These are phyloP conservation scores for carrot (Daucus carota) DNA, from an alignment of 129 eudicot genomes.

Conservation along the genomic window DNA sequence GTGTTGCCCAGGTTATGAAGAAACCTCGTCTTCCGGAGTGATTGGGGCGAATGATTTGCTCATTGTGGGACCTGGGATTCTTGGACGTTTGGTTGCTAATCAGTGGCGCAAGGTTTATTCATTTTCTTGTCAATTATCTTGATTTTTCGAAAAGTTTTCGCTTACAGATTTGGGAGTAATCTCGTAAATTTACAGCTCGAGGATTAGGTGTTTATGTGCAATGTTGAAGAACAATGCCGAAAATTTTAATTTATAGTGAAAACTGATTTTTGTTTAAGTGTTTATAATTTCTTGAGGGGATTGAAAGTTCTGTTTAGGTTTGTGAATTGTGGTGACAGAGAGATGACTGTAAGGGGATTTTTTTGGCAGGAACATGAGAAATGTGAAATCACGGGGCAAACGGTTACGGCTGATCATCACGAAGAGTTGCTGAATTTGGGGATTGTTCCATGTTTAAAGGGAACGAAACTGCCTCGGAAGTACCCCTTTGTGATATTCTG, in stretches of 20 bases:
- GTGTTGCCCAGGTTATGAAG: too few species aligned
- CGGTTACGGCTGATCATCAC: slow-evolving; percentile 76
- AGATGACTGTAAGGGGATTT: slow-evolving; percentile 8
- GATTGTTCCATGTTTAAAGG: slow-evolving; percentile 66
- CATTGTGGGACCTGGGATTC: slow-evolving; percentile 95
- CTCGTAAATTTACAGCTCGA: too few species aligned
- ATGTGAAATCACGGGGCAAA: slow-evolving; percentile 74
- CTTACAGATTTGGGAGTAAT: too few species aligned
- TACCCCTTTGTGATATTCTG: slow-evolving; percentile 85
- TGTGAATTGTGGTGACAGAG: not conserved
- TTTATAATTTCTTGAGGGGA: too few species aligned
- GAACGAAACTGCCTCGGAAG: slow-evolving; percentile 35
- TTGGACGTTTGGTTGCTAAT: slow-evolving; percentile 84
- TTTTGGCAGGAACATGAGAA: slow-evolving; percentile 62
- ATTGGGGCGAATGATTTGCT: slow-evolving; percentile 77
- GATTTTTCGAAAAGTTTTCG: too few species aligned
- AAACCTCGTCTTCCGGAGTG: slow-evolving; percentile 27
- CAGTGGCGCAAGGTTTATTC: slow-evolving; percentile 65
- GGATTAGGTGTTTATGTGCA: too few species aligned
- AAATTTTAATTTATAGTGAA: too few species aligned
- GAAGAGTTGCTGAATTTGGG: slow-evolving; percentile 74
- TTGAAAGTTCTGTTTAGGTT: not conserved
- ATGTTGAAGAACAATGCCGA: too few species aligned
- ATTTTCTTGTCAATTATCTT: too few species aligned
- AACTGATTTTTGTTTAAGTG: too few species aligned